phyloP scores from a whole-genome alignment of 371 early-diverging fungal genomes.

The Batkoa obscura region DNA sequence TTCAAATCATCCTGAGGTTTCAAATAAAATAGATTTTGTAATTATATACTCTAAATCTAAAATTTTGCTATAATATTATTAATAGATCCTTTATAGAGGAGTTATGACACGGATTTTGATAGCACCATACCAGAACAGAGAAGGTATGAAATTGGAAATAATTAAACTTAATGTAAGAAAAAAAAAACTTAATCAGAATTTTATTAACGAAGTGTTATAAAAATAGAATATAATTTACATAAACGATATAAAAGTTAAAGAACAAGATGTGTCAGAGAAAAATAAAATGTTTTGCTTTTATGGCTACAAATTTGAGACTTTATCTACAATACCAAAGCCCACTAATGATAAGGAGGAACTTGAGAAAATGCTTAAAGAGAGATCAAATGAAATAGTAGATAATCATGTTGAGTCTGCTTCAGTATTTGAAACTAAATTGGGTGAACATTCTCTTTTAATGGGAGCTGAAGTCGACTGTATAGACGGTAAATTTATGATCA shows the following conservation, averaged over 20 bases:
- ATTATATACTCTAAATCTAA: background rate
- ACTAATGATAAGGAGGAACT: constrained; percentile 15
- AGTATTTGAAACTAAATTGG: constrained; percentile 60
- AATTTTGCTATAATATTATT: background rate
- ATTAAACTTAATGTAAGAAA: constrained; percentile 35
- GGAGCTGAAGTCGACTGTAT: constrained; percentile 89
- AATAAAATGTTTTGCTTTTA: constrained; percentile 51
- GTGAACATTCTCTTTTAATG: constrained; percentile 43
- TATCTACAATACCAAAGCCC: constrained; percentile 30
- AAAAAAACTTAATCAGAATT: background rate
- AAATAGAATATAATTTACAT: constrained; percentile 51
- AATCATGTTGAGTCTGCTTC: constrained; percentile 75
- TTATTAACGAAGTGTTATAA: background rate
- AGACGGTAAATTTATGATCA: constrained; percentile 14
- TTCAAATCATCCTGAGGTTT: constrained; percentile 5
- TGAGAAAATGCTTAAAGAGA: constrained; percentile 17
- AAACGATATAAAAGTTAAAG: constrained; percentile 17
- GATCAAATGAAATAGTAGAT: constrained; percentile 33
- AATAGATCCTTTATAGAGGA: constrained; percentile 47
- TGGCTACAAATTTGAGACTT: constrained; percentile 57
- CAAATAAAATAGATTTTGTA: constrained; percentile 21
- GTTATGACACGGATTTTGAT: constrained; percentile 68
- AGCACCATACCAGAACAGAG: constrained; percentile 52
- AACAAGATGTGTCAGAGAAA: constrained; percentile 20
- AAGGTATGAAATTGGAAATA: constrained; percentile 61